A percentile compares a stretch with the other conserved stretches of the same genome.
Conservation (phyloP, 257 asterid genomes). For the Petunia secreta region DNA sequence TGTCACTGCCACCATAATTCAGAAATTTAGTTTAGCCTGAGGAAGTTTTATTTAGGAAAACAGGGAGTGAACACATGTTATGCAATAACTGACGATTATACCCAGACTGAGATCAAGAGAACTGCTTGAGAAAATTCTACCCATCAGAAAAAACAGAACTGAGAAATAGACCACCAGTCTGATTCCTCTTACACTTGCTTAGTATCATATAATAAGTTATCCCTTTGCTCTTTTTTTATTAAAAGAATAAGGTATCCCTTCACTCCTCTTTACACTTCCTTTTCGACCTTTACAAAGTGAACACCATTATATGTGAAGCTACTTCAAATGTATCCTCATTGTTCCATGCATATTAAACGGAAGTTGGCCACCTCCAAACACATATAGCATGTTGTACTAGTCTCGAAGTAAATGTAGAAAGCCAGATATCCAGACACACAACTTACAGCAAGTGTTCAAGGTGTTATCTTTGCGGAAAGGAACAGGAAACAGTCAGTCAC, state of each 20-base stretch:
- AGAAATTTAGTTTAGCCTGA: background rate
- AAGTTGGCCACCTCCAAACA: constrained; percentile 10
- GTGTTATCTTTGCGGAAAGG: too few relatives aligned
- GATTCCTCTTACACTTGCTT: background rate
- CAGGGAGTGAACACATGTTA: background rate
- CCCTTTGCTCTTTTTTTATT: too few relatives aligned
- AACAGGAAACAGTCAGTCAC: background rate
- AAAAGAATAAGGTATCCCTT: too few relatives aligned
- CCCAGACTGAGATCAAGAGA: too few relatives aligned
- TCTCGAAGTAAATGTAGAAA: background rate
- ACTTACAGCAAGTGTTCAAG: background rate
- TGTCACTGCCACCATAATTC: background rate
- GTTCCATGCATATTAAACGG: background rate
- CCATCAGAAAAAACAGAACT: background rate
- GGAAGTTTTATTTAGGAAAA: background rate
- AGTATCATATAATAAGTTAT: too few relatives aligned
- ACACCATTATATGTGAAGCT: too few relatives aligned
- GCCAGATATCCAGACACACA: background rate
- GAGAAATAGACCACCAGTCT: background rate
- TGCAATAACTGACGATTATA: background rate
- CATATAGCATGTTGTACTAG: background rate
- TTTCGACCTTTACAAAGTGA: too few relatives aligned
- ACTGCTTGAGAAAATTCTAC: too few relatives aligned
- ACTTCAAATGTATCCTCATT: background rate
- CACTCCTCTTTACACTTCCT: too few relatives aligned